Percentiles rank a stretch among this genome's conserved stretches.
Conservation (phyloP, 2,329 filamentous ascomycete genomes). For the Pseudocercospora eumusae region DNA sequence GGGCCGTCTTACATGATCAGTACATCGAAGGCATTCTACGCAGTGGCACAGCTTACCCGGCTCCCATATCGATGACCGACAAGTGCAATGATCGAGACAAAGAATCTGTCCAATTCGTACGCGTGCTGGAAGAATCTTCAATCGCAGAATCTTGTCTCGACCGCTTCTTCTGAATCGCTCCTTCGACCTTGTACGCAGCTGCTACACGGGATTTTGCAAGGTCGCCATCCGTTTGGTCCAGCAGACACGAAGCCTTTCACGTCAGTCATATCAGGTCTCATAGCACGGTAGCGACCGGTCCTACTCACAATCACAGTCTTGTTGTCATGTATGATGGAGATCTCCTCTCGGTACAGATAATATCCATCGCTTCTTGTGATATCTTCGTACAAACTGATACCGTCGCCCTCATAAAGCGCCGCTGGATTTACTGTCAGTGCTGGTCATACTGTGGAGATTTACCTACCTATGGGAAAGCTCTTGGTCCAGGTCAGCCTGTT, state of each 20-base stretch:
- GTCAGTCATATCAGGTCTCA: no score
- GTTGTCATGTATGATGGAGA: not conserved
- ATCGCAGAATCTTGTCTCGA: not conserved
- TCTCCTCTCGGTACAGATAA: conserved; percentile 1
- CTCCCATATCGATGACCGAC: not conserved
- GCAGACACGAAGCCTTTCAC: no score
- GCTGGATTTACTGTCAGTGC: not conserved
- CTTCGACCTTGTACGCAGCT: no score
- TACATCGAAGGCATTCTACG: no score
- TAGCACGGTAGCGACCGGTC: no score
- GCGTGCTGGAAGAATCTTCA: not conserved
- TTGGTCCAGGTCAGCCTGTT: not conserved
- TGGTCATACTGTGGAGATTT: not conserved
- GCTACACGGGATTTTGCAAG: no score
- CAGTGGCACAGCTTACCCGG: not conserved
- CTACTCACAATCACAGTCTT: not conserved
- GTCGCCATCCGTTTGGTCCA: no score
- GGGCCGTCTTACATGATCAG: not conserved
- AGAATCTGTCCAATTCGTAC: no score
- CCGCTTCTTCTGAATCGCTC: not conserved
- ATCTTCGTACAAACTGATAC: not conserved
- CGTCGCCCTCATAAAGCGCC: not conserved
- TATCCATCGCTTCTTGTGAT: not conserved
- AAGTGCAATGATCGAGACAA: not conserved
- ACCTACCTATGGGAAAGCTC: not conserved